A percentile compares a stretch with the other conserved stretches of the same genome.
Evolutionary conservation across 257 asterid species (phyloP).

Genomic region (Ligustrum vulgare): DNA sequence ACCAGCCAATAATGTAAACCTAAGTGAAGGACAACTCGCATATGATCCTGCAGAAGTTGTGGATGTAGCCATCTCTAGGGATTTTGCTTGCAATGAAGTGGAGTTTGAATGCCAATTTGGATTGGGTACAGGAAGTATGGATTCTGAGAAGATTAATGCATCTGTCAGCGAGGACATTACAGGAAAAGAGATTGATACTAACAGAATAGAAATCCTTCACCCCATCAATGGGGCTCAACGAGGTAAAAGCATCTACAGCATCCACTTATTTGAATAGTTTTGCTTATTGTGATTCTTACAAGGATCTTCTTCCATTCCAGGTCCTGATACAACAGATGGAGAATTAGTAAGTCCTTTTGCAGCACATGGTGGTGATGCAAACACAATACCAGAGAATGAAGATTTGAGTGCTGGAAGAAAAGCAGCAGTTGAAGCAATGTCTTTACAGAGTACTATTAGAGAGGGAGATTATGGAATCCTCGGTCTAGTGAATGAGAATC

Average conservation of each 20-base stretch:
- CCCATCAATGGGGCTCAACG: not conserved
- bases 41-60: constrained; percentile 13
- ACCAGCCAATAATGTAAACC: constrained; percentile 19
- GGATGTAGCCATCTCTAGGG: constrained; percentile 21
- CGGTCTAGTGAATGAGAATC: not conserved
- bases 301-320: constrained; percentile 1
- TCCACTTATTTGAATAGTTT: not conserved
- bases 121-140: not conserved
- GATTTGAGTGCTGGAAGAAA: not conserved
- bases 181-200: not conserved
- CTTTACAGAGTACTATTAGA: not conserved
- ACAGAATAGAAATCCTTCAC: not conserved
- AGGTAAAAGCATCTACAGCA: not conserved
- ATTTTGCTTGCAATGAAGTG: constrained; percentile 15
- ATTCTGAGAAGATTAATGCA: not conserved
- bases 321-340: constrained; percentile 8
- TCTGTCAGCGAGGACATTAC: not conserved
- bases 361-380: constrained; percentile 20
- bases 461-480: not conserved
- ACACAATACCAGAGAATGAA: constrained; percentile 16
- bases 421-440: not conserved
- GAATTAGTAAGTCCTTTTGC: constrained; percentile 10
- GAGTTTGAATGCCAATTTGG: not conserved
- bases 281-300: constrained; percentile 1
- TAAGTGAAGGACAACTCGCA: constrained; percentile 15